Evolutionary conservation across 176 grass and related monocot species (phyloP), one percentile per base, ranked within the genome.

Genomic region (Melocanna baccifera): DNA sequence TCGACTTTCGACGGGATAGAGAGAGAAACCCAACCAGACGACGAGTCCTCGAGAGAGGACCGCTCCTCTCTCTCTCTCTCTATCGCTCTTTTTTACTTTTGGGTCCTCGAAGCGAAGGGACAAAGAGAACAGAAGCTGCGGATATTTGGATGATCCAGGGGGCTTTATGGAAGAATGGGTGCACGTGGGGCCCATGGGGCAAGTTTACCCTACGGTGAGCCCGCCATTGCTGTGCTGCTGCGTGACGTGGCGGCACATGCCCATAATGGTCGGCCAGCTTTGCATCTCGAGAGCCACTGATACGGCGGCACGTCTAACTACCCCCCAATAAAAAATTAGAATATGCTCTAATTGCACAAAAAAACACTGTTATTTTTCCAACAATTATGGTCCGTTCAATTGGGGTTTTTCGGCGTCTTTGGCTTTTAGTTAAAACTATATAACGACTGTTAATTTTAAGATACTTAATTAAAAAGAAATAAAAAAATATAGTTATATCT

Each of bases 91-190:
- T 82, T 32, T 56, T 77, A 77, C 72, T 48, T 81, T 85, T 64
- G 15, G 45, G 63, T n/a, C 82, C 82, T 46, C 28, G 32, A 48
- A 12, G 32, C 28, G 32, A 48, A 12, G 23, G 64, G 63, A 82
- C 83, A 82, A 57, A 77, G 82, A 46, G 83, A 82, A 55, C 77
- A 58, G 82, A 36, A 69, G 30, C 70, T 30, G 15, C 52, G 1
- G 69, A 48, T n/a, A 51, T 76, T 71, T 7, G 6, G 19, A 20
- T 19, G 2, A 19, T 4, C 0, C 0, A 0, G 32, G 78, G 88
- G 36, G 34, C 25, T 55, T 5, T 15, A 0, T 9, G 34, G 9
- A 86, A 89, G 42, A 87, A 13, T 2, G 66, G 2, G 5, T 12
- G 78, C 1, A 2, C 2, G n/a, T 16, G 14, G 79, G 51, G 1